Evolutionary conservation across 257 asterid genomes (phyloP).

Genomic region (Mentha longifolia): DNA sequence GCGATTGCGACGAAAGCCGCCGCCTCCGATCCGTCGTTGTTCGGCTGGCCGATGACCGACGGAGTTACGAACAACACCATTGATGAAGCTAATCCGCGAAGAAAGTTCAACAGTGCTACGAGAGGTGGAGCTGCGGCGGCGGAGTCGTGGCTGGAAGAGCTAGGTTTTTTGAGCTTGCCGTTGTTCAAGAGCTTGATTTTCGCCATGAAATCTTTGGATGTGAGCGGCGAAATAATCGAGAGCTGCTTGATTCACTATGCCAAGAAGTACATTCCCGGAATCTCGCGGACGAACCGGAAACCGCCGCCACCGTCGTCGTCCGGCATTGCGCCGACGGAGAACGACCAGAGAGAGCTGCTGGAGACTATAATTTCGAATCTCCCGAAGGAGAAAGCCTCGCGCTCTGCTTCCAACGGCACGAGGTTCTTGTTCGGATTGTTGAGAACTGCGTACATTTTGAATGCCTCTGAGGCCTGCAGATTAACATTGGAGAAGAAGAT

Average conservation of each 20-base stretch:
- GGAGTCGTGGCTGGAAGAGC: conserved; percentile 82
- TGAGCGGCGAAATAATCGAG: conserved; percentile 77
- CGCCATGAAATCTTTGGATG: conserved; percentile 64
- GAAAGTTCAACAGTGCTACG: conserved; percentile 29
- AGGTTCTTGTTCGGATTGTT: conserved; percentile 74
- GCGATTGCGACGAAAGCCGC: conserved; percentile 72
- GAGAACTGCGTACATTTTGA: conserved; percentile 76
- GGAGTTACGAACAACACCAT: conserved; percentile 27
- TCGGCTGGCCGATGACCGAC: conserved; percentile 95
- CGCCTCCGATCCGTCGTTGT: conserved; percentile 72
- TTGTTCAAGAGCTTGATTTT: conserved; percentile 66
- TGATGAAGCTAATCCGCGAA: conserved; percentile 38
- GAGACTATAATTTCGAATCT: conserved; percentile 72
- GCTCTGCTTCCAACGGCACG: conserved; percentile 49
- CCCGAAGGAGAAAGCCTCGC: conserved; percentile 54
- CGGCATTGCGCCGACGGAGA: conserved; percentile 54
- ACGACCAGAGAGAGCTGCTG: conserved; percentile 81
- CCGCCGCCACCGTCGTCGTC: conserved; percentile 47
- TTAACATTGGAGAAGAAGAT: conserved; percentile 79
- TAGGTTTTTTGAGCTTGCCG: conserved; percentile 57
- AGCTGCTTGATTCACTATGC: conserved; percentile 82
- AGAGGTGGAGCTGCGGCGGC: conserved; percentile 35
- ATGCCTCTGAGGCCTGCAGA: conserved; percentile 68
- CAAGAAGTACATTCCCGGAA: conserved; percentile 77
- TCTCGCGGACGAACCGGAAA: conserved; percentile 69